Conservation (phyloP, 2,329 filamentous ascomycete genomes). For the Orbilia blumenaviensis region DNA sequence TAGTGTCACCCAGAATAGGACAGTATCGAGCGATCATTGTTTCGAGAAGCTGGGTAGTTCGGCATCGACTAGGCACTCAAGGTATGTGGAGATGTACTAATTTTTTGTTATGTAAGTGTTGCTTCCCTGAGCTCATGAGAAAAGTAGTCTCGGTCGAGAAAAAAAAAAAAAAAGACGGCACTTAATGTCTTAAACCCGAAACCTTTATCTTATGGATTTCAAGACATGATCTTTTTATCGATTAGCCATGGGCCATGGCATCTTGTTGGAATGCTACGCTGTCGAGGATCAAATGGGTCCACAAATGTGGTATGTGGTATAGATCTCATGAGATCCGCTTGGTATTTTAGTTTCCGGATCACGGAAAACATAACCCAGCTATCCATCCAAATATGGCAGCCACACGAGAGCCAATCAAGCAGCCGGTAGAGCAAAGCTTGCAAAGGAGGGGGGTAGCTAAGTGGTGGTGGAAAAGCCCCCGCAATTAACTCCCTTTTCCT, state of each 20-base stretch:
- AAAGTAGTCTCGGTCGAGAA: not conserved
- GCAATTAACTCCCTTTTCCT: not conserved
- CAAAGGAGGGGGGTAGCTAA: too few relatives aligned
- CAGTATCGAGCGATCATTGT: not conserved
- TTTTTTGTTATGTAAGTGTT: too few relatives aligned
- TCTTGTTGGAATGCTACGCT: not conserved
- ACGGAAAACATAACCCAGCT: not conserved
- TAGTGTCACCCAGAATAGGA: not conserved
- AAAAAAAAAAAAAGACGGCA: not conserved
- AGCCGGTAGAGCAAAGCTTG: too few relatives aligned
- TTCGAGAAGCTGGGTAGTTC: not conserved
- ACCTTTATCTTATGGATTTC: too few relatives aligned
- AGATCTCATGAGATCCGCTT: not conserved
- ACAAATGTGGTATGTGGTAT: not conserved
- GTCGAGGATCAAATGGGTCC: slow-evolving; percentile 1
- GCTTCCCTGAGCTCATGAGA: not conserved
- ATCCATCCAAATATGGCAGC: not conserved
- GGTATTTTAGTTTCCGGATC: not conserved
- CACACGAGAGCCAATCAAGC: not conserved
- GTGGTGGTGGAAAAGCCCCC: not conserved
- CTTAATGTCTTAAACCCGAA: not conserved
- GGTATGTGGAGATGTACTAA: not conserved
- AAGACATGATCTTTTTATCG: too few relatives aligned
- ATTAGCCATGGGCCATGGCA: not conserved
- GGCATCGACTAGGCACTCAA: too few relatives aligned